A percentile compares a stretch with the other conserved stretches of the same genome.
Evolutionary conservation across 1,284 basidiomycete species (phyloP).

Genomic region (Xerocomus alliaceus): DNA sequence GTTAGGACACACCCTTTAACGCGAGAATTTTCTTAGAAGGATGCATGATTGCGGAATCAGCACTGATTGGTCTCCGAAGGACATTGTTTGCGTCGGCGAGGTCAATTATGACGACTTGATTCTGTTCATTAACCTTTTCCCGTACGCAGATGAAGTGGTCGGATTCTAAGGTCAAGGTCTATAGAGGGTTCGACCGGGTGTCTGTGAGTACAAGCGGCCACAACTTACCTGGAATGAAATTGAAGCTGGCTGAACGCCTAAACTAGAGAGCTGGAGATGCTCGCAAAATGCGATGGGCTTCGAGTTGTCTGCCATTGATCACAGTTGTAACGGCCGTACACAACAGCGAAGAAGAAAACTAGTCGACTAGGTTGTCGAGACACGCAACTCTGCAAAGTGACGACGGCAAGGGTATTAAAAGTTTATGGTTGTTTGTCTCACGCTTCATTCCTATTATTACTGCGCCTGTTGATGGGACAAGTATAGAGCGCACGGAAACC

Average conservation of each 20-base stretch:
- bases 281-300: conserved; percentile 86
- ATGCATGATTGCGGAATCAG: conserved; percentile 99
- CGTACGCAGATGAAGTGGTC: conserved; percentile 96
- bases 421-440: conserved; percentile 43
- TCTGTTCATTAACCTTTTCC: conserved; percentile 88
- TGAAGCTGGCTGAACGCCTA: conserved; percentile 94
- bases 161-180: conserved; percentile 93
- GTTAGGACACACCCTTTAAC: conserved; percentile 74
- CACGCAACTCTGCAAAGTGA: conserved; percentile 12
- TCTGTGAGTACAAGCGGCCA: background rate
- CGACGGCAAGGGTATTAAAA: conserved; percentile 28
- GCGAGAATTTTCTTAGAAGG: conserved; percentile 97
- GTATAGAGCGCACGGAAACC: background rate
- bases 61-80: conserved; percentile 94
- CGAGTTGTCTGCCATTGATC: conserved; percentile 52
- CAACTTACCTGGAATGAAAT: conserved; percentile 90
- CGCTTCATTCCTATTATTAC: conserved; percentile 9
- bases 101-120: conserved; percentile 98
- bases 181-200: conserved; percentile 18
- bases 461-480: background rate
- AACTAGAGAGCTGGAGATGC: conserved; percentile 91
- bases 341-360: conserved; percentile 21
- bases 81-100: conserved; percentile 95
- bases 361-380: conserved; percentile 32
- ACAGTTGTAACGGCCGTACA: conserved; percentile 20